phyloP scores from a whole-genome alignment of 192 early-diverging fungal species.

The Phycomyces nitens region DNA sequence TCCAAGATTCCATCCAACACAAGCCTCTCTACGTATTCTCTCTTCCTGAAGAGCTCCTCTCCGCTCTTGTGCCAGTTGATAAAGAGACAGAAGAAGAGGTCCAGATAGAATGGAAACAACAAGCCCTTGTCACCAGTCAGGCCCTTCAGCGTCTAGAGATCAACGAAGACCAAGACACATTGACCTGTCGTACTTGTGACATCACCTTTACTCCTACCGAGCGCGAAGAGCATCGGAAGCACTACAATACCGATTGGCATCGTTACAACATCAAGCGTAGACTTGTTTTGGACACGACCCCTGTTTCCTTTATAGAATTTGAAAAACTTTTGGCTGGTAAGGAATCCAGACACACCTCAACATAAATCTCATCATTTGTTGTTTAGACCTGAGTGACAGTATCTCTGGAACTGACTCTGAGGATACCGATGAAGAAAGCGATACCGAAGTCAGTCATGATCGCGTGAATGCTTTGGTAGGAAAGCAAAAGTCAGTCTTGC shows the following conservation, averaged over 20 bases:
- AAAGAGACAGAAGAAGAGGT: not conserved
- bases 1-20: not conserved
- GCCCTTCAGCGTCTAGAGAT: slow-evolving; percentile 16
- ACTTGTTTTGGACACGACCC: slow-evolving; percentile 25
- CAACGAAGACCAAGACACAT: slow-evolving; percentile 15
- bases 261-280: slow-evolving; percentile 54
- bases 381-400: slow-evolving; percentile 40
- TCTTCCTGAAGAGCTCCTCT: slow-evolving; percentile 12
- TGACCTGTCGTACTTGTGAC: slow-evolving; percentile 46
- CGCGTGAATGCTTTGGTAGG: slow-evolving; percentile 10
- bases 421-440: slow-evolving; percentile 17
- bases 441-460: slow-evolving; percentile 8
- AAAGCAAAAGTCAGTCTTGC: slow-evolving; percentile 4
- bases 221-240: slow-evolving; percentile 41
- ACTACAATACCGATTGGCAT: slow-evolving; percentile 55
- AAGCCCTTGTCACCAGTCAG: slow-evolving; percentile 2
- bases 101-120: not conserved
- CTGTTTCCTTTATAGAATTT: slow-evolving; percentile 46
- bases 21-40: slow-evolving; percentile 2
- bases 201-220: slow-evolving; percentile 26
- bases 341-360: not conserved
- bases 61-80: not conserved
- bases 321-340: slow-evolving; percentile 50
- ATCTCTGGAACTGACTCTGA: slow-evolving; percentile 48
- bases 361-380: slow-evolving; percentile 1